Base-by-base conservation (phyloP, 2,329 filamentous ascomycete species). In the Cercospora citrullina region DNA sequence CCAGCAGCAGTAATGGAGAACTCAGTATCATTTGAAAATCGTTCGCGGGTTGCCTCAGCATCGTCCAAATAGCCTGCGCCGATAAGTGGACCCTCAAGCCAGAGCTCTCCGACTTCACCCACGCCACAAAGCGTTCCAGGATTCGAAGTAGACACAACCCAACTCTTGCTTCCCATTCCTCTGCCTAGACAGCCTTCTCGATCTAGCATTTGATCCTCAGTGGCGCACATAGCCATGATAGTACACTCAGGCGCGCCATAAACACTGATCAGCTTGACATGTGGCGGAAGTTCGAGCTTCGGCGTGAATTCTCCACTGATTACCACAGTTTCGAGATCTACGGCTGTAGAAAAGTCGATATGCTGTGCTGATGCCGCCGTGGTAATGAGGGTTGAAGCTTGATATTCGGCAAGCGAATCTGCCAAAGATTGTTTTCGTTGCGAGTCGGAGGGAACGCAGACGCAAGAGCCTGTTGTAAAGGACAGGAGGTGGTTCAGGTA, bases 381-480 rank as follows among this genome's bases (percentile, higher is more conserved):
- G 73, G 87, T 81, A 70, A 85, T 82, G 0, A 83, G 83, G 80
- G 84, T 3, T 80, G 79, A 39, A 88, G 85, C 0, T 33, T 57
- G 53, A 12, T 60, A 60, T 0, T 42, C 21, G 21, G 53, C 30
- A 31, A 71, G 59, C 42, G 81, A 84, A 2, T 81, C 82, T 1
- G 80, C 77, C 4, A 89, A 78, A 62, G 88, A 83, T 59, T 84
- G 81, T 42, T 84, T 75, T 5, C 85, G 81, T 55, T 88, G 85
- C 1, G 82, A 76, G 0, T 85, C 59, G 16, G 23, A 65, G 31
- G 59, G 69, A 60, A 66, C 26, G 53, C 61, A 74, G 16, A 68
- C 70, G 61, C 62, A 69, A 62, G 63, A 65, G 63, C 72, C 67
- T 61, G 62, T 33, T 10, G 26, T 51, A 4, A 72, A 64, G 6